Conservation (phyloP, 352 stramenopile genomes). For the Globisporangium mamillatum region DNA sequence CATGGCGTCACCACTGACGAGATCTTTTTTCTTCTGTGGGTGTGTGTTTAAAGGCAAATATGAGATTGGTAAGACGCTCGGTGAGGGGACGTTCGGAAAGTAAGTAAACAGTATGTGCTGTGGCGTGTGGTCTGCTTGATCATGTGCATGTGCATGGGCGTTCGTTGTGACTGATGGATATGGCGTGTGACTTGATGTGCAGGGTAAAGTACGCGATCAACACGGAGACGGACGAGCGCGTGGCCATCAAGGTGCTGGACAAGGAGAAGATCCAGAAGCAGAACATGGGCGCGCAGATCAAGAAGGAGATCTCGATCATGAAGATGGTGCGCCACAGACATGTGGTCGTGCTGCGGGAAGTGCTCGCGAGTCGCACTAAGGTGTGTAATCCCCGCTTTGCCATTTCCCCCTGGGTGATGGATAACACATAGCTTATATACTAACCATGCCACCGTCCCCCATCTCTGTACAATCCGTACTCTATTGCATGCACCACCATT, state of each 20-base stretch:
- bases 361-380: conserved; percentile 94
- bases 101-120: conserved; percentile 33
- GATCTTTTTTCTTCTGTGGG: not conserved
- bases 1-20: conserved; percentile 20
- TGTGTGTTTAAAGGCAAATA: conserved; percentile 91
- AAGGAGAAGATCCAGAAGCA: conserved; percentile 99
- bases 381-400: conserved; percentile 40
- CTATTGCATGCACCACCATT: conserved; percentile 9
- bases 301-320: conserved; percentile 99
- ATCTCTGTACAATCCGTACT: not conserved
- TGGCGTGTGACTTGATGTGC: not conserved
- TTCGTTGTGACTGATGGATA: not conserved
- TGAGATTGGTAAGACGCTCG: conserved; percentile 95
- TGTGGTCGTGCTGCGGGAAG: conserved; percentile 86
- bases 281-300: conserved; percentile 98
- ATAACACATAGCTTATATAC: not conserved
- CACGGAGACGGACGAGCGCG: conserved; percentile 92
- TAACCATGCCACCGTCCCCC: not conserved
- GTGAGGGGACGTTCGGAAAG: conserved; percentile 97
- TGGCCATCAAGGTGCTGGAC: conserved; percentile 98
- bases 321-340: conserved; percentile 93
- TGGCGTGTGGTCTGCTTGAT: not conserved
- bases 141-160: conserved; percentile 3
- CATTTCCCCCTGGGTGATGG: not conserved
- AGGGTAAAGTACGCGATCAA: conserved; percentile 95